Base-by-base conservation (phyloP, 176 grass and related monocot species). In the Rhynchospora tenuis region DNA sequence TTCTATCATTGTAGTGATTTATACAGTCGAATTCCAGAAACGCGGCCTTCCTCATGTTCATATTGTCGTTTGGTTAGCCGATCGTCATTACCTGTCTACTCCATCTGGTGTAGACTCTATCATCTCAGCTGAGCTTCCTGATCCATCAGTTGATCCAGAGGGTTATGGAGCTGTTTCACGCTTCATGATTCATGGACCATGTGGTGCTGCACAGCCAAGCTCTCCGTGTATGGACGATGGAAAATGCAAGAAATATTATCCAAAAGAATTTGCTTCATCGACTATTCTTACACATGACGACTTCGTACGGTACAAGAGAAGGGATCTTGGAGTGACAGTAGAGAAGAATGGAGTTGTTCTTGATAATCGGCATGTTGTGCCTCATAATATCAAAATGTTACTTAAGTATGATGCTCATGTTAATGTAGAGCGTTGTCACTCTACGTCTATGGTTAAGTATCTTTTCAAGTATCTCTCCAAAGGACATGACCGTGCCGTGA, bases 121-220 rank as follows among this genome's bases (percentile, higher is more conserved):
- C 61, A 65, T 65, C 7, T 65, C 61, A 65, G 61, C 61, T 7
- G 61, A 65, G 26, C 7, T 65, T 7, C 71, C 71, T 44, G 71
- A 77, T 45, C 13, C 29, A 9, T 4, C 19, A 4, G 15, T 2
- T 77, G 24, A 77, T 44, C 71, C 71, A 46, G 45, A 44, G 8
- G 31, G 26, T 44, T 77, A 44, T 6, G 3, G 2, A 9, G 7
- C 42, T 44, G 24, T 77, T 44, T n/a, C 45, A 7, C 29, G 11
- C 4, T 77, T 44, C n/a, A 77, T 77, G 71, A 77, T 77, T 9
- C 71, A 77, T 17, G 71, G 71, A 1, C 71, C 71, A 51, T 77
- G 23, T 14, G 71, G 71, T 5, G 19, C 12, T 19, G 83, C 27
- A 20, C 19, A 85, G 19, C 26, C 69, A 7, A 27, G 47, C 52